Percentiles rank a stretch among this genome's conserved stretches.
These are phyloP conservation scores for Sporopachydermia lactativora DNA, from an alignment of 805 yeast species.

Conservation along the genomic window DNA sequence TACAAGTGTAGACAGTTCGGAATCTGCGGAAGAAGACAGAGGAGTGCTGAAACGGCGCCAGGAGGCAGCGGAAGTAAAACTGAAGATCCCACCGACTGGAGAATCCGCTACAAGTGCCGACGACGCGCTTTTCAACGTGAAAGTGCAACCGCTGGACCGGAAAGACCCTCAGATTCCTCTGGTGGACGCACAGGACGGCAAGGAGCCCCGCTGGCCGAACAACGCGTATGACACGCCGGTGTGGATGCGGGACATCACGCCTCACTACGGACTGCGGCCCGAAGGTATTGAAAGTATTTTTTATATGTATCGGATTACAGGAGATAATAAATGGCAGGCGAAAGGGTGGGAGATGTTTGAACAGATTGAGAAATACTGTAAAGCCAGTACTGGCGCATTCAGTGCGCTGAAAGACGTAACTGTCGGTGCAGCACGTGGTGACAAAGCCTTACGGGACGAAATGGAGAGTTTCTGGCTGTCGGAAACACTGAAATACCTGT, in stretches of 20 bases:
- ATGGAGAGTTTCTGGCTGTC: conserved; percentile 42
- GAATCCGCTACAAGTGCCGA: too few species aligned
- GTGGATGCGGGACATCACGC: conserved; percentile 12
- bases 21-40: neutral
- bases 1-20: conserved; percentile 6
- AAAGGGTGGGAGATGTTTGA: conserved; percentile 37
- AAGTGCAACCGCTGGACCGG: conserved; percentile 11
- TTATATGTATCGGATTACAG: conserved; percentile 44
- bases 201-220: neutral
- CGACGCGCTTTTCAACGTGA: too few species aligned
- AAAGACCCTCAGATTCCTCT: conserved; percentile 14
- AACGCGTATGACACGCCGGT: neutral
- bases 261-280: conserved; percentile 37
- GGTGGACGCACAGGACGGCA: conserved; percentile 15
- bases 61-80: neutral
- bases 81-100: too few species aligned
- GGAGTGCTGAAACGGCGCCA: neutral
- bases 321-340: conserved; percentile 41
- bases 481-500: conserved; percentile 44
- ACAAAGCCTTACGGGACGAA: conserved; percentile 17
- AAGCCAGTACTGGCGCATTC: conserved; percentile 20
- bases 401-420: conserved; percentile 29
- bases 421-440: conserved; percentile 14
- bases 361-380: conserved; percentile 19
- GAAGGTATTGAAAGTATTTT: conserved; percentile 49